Evolutionary conservation across 495 filamentous ascomycete species (phyloP), one percentile per base, ranked within the genome.

Genomic region (Cladorrhinum samala): DNA sequence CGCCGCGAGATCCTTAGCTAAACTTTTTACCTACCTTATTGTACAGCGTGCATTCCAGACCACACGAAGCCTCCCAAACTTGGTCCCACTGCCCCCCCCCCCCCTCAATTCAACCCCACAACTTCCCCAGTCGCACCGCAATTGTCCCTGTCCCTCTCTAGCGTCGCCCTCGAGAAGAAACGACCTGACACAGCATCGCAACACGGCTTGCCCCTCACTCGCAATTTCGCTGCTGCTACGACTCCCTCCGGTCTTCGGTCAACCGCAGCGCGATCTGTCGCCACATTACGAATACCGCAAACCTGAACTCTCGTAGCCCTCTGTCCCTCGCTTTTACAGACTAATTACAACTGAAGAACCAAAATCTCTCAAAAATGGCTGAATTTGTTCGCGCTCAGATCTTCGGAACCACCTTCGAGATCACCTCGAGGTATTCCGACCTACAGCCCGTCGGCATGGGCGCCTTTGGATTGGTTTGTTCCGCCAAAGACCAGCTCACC

Each of bases 371-470:
- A 49, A 62, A 59, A 57, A 96, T 96, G 91, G 91, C 91, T 68
- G 93, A 97, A 84, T 98, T 98, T 75, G 90, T 97, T 63, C 88
- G 93, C 70, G 91, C 93, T 65, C 90, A 96, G 83, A 97, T 98
- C 70, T 98, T 98, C 68, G 94, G 93, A 70, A 97, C 94, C 47
- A 96, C 93, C 57, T 98, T 98, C 65, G 93, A 98, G 81, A 98
- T 98, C 74, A 98, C 93, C 56, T 96, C 92, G 78, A 86, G 93
- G 72, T 97, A 98, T 69, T 91, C 94, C 41, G 93, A 98, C 72
- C 80, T 98, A 59, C 94, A 98, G 67, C 93, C 93, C 23, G 93
- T 98, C 53, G 93, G 93, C 66, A 98, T 98, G 93, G 93, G 93
- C 59, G 93, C 93, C 56, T 98, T 98, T 75, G 93, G 93, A 24